These are phyloP conservation scores for Rhamnella rubrinervis DNA, from an alignment of 331 rosid genomes.

Conservation along the genomic window DNA sequence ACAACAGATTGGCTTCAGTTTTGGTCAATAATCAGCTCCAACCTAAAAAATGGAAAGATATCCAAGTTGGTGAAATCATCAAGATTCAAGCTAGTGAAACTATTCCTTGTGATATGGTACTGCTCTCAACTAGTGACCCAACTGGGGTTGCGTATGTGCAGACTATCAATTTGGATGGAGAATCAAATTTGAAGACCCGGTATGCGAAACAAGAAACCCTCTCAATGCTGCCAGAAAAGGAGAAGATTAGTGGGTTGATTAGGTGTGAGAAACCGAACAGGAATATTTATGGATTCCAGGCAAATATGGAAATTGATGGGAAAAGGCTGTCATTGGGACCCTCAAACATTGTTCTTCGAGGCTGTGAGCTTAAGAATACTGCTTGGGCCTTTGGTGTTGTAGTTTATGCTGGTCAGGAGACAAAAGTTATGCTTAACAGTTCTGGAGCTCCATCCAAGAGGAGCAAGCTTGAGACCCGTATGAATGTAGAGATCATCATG, in stretches of 20 bases:
- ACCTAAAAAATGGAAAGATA: conserved; percentile 65
- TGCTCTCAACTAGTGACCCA: conserved; percentile 88
- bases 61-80: conserved; percentile 80
- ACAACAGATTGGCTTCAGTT: conserved; percentile 70
- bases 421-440: conserved; percentile 89
- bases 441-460: conserved; percentile 96
- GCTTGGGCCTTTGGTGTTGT: conserved; percentile 80
- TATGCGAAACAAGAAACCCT: conserved; percentile 94
- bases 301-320: conserved; percentile 72
- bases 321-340: conserved; percentile 85
- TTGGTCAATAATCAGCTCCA: conserved; percentile 54
- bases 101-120: conserved; percentile 88
- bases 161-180: conserved; percentile 92
- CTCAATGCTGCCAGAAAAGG: conserved; percentile 56
- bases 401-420: conserved; percentile 83
- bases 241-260: conserved; percentile 53
- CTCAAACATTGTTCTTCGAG: conserved; percentile 81
- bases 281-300: conserved; percentile 94
- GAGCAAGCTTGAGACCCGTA: conserved; percentile 85
- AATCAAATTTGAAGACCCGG: conserved; percentile 91
- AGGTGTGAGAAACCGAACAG: conserved; percentile 93
- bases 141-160: conserved; percentile 96
- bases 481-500: conserved; percentile 76
- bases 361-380: conserved; percentile 89
- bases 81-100: conserved; percentile 58